These are phyloP conservation scores for Oryza coarctata DNA, from an alignment of 176 grass and related monocot species.

Conservation along the genomic window DNA sequence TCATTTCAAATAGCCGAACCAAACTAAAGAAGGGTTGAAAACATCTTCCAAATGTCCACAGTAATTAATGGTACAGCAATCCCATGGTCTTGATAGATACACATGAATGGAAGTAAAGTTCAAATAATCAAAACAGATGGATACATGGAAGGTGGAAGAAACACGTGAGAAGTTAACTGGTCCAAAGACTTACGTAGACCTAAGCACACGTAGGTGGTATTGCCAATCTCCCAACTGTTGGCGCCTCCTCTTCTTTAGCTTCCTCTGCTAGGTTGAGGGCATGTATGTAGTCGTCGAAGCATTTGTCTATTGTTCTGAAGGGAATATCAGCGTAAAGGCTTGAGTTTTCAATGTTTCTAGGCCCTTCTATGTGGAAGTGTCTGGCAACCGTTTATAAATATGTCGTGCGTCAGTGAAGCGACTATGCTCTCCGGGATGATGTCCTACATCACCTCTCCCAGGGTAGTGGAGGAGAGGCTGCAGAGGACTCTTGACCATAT, in stretches of 20 bases:
- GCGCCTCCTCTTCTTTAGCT: slow-evolving; percentile 11
- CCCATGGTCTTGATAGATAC: not conserved
- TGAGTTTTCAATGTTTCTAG: slow-evolving; percentile 49
- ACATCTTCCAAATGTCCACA: not conserved
- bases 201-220: slow-evolving; percentile 25
- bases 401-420: slow-evolving; percentile 78
- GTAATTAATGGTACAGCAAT: not conserved
- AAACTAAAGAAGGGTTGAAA: not conserved
- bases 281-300: slow-evolving; percentile 55
- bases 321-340: slow-evolving; percentile 57
- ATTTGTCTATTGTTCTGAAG: slow-evolving; percentile 61
- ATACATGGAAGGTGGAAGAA: not conserved
- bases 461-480: too few relatives aligned
- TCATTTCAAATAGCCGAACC: not conserved
- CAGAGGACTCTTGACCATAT: too few relatives aligned
- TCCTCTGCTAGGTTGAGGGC: slow-evolving; percentile 22
- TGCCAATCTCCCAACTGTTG: slow-evolving; percentile 21
- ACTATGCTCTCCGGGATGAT: slow-evolving; percentile 66
- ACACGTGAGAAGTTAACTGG: not conserved
- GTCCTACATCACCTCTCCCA: too few relatives aligned
- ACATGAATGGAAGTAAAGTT: not conserved
- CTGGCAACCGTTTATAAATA: slow-evolving; percentile 85
- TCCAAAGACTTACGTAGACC: not conserved
- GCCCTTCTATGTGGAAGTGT: slow-evolving; percentile 39
- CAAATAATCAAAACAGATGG: not conserved